These are phyloP conservation scores for Phytophthora niederhauseri DNA, from an alignment of 352 stramenopile species.

Conservation along the genomic window DNA sequence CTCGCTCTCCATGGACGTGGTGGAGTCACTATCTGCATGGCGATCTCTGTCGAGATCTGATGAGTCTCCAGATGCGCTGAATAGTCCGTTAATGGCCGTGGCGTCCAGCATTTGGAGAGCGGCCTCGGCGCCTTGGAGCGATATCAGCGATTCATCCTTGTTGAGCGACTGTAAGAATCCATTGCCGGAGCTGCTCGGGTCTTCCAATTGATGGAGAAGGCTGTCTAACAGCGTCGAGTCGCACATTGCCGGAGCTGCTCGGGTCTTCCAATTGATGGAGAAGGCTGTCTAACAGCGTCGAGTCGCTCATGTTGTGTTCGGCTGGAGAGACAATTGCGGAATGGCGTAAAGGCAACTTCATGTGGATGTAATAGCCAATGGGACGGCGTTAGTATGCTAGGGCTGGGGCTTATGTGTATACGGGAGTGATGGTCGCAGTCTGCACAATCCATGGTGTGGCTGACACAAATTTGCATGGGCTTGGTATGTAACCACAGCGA, in stretches of 20 bases:
- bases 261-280: constrained; percentile 27
- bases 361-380: not conserved
- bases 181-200: constrained; percentile 7
- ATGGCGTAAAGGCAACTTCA: not conserved
- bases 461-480: not conserved
- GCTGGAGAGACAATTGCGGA: not conserved
- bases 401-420: not conserved
- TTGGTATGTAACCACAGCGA: too few species aligned
- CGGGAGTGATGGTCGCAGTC: not conserved
- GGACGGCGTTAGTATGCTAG: not conserved
- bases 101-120: constrained; percentile 27
- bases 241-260: constrained; percentile 1
- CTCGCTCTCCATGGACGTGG: constrained; percentile 19
- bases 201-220: constrained; percentile 22
- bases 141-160: constrained; percentile 18
- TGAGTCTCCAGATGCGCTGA: constrained; percentile 5
- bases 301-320: not conserved
- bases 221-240: not conserved
- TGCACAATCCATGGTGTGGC: not conserved
- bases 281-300: not conserved
- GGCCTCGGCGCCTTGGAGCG: constrained; percentile 14
- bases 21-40: constrained; percentile 22
- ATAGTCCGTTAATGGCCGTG: constrained; percentile 17
- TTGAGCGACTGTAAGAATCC: constrained; percentile 24
- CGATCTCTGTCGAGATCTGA: not conserved